Conservation (phyloP, 441 rosid genomes). For the Raphanus hybrid region DNA sequence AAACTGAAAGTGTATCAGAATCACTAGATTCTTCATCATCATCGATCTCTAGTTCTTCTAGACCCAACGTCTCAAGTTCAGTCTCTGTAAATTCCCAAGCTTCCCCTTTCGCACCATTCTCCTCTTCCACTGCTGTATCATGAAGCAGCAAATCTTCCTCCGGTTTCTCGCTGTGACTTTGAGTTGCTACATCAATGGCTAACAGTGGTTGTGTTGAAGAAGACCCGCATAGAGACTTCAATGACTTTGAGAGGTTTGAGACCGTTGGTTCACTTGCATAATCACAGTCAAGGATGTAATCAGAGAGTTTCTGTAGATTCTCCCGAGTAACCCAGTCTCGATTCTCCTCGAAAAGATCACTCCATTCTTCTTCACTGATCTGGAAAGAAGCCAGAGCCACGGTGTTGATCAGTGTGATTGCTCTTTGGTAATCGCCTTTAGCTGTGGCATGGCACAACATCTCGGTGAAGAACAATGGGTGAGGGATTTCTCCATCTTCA, state of each 20-base stretch:
- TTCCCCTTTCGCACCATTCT: conserved; percentile 18
- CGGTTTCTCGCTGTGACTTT: conserved; percentile 11
- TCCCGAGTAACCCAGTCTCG: conserved; percentile 47
- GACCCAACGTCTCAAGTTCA: conserved; percentile 46
- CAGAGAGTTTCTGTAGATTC: conserved; percentile 53
- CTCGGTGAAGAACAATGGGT: conserved; percentile 63
- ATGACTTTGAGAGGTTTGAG: conserved; percentile 63
- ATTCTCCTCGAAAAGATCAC: conserved; percentile 53
- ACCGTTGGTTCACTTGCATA: conserved; percentile 62
- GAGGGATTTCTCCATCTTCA: conserved; percentile 87
- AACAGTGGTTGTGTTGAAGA: conserved; percentile 27
- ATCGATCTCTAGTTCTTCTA: conserved; percentile 37
- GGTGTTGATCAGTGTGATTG: conserved; percentile 57
- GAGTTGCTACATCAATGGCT: conserved; percentile 30
- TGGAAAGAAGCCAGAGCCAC: conserved; percentile 78
- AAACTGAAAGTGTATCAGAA: conserved; percentile 60
- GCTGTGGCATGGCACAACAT: conserved; percentile 68
- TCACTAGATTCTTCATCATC: conserved; percentile 46
- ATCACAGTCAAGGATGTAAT: conserved; percentile 52
- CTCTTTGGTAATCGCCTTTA: conserved; percentile 63
- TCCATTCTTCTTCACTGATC: conserved; percentile 81
- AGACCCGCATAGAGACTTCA: conserved; percentile 49
- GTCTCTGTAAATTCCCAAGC: conserved; percentile 35
- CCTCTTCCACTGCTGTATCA: conserved; percentile 31
- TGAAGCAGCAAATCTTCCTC: conserved; percentile 35